Percentiles rank a stretch among this genome's conserved stretches.
phyloP scores from a whole-genome alignment of 139 green algal genomes.

The Closterium sp. region DNA sequence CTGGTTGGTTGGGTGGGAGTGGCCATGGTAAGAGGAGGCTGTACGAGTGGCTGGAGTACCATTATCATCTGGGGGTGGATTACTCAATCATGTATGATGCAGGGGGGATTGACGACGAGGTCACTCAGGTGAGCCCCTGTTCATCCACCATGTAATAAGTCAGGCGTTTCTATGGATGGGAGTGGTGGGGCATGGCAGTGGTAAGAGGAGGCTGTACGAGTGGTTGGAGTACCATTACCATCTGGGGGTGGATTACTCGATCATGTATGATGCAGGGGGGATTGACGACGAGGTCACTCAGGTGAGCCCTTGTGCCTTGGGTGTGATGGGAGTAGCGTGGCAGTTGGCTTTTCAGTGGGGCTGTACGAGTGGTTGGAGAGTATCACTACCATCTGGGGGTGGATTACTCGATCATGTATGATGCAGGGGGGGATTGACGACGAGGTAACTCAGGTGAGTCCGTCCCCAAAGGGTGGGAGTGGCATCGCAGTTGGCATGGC shows the following conservation, averaged over 20 bases:
- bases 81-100: slow-evolving; percentile 29
- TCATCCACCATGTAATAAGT: no score
- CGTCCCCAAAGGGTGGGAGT: no score
- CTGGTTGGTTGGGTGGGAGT: no score
- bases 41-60: slow-evolving; percentile 41
- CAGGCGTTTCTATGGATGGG: no score
- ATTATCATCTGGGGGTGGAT: slow-evolving; percentile 2
- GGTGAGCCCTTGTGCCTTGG: not conserved
- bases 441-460: no score
- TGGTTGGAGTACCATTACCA: slow-evolving; percentile 36
- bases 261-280: slow-evolving; percentile 31
- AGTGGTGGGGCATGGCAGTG: no score
- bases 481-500: no score
- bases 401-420: slow-evolving; percentile 24
- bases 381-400: slow-evolving; percentile 18
- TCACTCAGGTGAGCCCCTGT: slow-evolving; percentile 2
- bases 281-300: slow-evolving; percentile 8
- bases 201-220: slow-evolving; percentile 4
- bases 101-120: slow-evolving; percentile 8
- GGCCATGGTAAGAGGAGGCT: not conserved
- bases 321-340: no score
- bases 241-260: slow-evolving; percentile 16
- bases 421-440: not conserved
- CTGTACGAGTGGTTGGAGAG: slow-evolving; percentile 23
- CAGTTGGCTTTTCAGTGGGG: no score